phyloP scores from a whole-genome alignment of 208 protist species.

The Leishmania guyanensis region DNA sequence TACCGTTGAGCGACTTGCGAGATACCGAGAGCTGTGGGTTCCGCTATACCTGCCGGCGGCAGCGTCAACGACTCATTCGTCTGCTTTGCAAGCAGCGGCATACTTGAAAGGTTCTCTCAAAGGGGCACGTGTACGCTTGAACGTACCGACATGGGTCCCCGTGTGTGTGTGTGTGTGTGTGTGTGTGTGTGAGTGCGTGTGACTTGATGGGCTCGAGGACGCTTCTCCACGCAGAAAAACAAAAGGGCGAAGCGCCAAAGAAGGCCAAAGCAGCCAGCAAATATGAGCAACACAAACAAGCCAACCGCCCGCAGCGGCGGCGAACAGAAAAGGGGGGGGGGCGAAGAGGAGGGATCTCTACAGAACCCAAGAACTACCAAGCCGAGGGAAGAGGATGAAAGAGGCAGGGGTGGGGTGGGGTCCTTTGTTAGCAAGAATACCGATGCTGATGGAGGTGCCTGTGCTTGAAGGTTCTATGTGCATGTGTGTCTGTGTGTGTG shows the following conservation, averaged over 20 bases:
- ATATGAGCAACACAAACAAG: too few relatives aligned
- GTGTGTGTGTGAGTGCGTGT: neutral
- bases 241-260: neutral
- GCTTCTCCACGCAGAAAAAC: slow-evolving; percentile 9
- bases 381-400: neutral
- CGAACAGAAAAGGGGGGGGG: neutral
- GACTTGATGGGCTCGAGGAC: too few relatives aligned
- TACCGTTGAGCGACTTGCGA: neutral
- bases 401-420: neutral
- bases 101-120: neutral
- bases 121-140: neutral
- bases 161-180: slow-evolving; percentile 1
- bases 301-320: too few relatives aligned
- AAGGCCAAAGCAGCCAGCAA: neutral
- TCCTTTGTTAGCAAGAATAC: neutral
- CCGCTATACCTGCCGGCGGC: neutral
- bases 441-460: neutral
- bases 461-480: neutral
- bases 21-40: too few relatives aligned
- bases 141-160: neutral
- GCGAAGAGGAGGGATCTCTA: neutral
- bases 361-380: neutral
- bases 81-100: neutral
- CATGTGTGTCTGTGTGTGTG: slow-evolving; percentile 1
- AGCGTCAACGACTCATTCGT: neutral